Conservation (phyloP, 2,329 filamentous ascomycete species). For the Penicillium aurantiogriseum region DNA sequence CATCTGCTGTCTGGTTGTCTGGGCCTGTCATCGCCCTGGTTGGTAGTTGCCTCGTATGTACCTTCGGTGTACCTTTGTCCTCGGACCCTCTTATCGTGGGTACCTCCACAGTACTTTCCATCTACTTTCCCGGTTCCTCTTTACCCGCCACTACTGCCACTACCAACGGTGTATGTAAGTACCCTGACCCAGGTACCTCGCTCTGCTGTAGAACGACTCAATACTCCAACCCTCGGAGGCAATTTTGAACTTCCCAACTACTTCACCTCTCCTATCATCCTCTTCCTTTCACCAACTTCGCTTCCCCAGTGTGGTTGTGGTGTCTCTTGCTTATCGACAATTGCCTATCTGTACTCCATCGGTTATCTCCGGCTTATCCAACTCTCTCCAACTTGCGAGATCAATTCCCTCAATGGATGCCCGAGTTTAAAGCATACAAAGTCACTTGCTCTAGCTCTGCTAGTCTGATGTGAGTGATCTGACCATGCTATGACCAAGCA, state of each 20-base stretch:
- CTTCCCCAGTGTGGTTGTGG: constrained; percentile 1
- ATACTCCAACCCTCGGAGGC: constrained; percentile 18
- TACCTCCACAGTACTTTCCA: constrained; percentile 12
- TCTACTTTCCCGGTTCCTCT: background rate
- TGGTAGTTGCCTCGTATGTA: constrained; percentile 5
- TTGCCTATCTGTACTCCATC: constrained; percentile 30
- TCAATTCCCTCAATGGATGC: constrained; percentile 18
- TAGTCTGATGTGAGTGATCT: constrained; percentile 7
- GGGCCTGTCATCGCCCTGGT: constrained; percentile 5
- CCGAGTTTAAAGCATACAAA: constrained; percentile 8
- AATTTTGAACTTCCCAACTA: constrained; percentile 18
- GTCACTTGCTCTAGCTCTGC: constrained; percentile 10
- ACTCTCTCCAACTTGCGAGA: constrained; percentile 16
- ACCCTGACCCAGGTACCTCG: constrained; percentile 21
- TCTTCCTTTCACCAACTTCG: constrained; percentile 3
- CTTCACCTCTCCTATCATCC: constrained; percentile 7
- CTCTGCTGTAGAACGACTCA: constrained; percentile 2
- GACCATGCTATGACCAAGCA: background rate
- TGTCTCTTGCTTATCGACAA: constrained; percentile 8
- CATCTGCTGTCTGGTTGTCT: constrained; percentile 4
- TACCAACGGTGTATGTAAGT: constrained; percentile 11
- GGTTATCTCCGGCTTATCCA: constrained; percentile 33
- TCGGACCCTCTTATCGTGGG: constrained; percentile 10
- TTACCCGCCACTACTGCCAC: constrained; percentile 17
- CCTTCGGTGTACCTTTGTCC: constrained; percentile 8